Base-by-base conservation (phyloP, 2,329 filamentous ascomycete genomes). In the Cladosporium sp. region DNA sequence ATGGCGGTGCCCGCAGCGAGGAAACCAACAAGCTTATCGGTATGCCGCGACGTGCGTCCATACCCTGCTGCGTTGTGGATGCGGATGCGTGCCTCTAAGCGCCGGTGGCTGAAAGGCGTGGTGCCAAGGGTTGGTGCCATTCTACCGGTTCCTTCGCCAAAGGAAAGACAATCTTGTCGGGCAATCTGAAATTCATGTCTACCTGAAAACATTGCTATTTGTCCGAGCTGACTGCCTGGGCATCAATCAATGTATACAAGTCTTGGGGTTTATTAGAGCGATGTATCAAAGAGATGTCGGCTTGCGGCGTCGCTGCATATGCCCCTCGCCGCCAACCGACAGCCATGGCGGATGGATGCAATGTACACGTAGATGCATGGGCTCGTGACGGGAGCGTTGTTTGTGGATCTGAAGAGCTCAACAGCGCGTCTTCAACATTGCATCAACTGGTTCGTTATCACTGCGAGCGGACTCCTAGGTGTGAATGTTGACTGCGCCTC, bases 21-120 rank as follows among this genome's bases (percentile, higher is more conserved):
- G 8, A n/a, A 15, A 15, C 45, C 37, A 41, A 48, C 22, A 34
- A 36, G 32, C 32, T n/a, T 36, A n/a, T 36, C 32, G 22, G 32
- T 36, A 4, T 36, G 32, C 32, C n/a, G 32, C 32, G 32, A 36
- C 11, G 8, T 17, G 32, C 32, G 15, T 17, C 4, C 13, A n/a
- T 36, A 17, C 32, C 32, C 32, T 40, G 45, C 45, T 38, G 34
- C 29, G 43, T 34, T 20, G 43, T 39, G 9, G 43, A 13, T 41
- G 42, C 29, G 19, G 29, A 36, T n/a, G 32, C 32, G 6, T 36
- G 32, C 32, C 15, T 41, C n/a, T 48, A 48, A 48, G 45, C 45
- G 45, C 45, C 45, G 27, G 37, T 41, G 45, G 45, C 32, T n/a
- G 13, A 15, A 7, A n/a, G 15, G 32, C 13, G 32, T n/a, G 13